Percentiles rank a stretch among this genome's conserved stretches.
Conservation (phyloP, 805 yeast genomes). For the Kazachstania psychrophila region DNA sequence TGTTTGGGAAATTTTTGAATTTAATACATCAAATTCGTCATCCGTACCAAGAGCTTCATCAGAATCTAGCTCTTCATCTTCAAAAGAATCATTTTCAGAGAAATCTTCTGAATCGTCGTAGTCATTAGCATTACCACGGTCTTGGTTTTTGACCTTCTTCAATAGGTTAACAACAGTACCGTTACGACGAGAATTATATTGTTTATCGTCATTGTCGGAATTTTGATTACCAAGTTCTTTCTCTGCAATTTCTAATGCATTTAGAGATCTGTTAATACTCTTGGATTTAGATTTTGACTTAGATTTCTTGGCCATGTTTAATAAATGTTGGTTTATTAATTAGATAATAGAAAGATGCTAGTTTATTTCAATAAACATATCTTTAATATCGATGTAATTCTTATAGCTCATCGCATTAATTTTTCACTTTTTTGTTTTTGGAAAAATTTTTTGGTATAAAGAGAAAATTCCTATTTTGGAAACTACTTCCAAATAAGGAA, state of each 20-base stretch:
- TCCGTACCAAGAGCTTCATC: constrained; percentile 86
- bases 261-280: constrained; percentile 33
- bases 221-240: constrained; percentile 30
- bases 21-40: constrained; percentile 55
- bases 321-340: background rate
- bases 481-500: background rate
- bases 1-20: constrained; percentile 61
- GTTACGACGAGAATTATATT: constrained; percentile 20
- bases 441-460: background rate
- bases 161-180: constrained; percentile 34
- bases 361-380: background rate
- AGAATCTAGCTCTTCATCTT: constrained; percentile 66
- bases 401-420: constrained; percentile 6
- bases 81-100: constrained; percentile 32
- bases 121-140: constrained; percentile 6
- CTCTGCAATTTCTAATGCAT: constrained; percentile 44
- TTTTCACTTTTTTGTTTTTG: background rate
- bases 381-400: background rate
- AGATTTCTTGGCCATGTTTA: constrained; percentile 20
- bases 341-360: background rate
- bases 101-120: constrained; percentile 24
- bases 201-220: constrained; percentile 29
- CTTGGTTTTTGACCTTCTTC: constrained; percentile 12
- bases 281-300: constrained; percentile 25
- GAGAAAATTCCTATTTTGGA: background rate